Conservation (phyloP, 2,329 filamentous ascomycete species). For the Hypoxylon sp. region DNA sequence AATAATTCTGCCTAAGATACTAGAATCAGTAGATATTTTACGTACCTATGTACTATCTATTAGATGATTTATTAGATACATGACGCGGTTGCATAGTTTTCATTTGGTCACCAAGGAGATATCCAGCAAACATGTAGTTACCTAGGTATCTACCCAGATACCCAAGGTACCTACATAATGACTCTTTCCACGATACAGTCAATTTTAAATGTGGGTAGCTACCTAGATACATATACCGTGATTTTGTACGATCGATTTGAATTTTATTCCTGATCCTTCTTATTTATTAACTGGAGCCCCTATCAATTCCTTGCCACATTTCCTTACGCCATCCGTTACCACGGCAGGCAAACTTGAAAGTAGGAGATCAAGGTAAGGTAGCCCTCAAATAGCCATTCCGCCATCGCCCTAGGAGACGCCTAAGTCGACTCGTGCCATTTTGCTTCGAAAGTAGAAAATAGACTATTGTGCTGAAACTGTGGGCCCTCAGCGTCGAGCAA, state of each 20-base stretch:
- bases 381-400: background rate
- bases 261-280: too few relatives aligned
- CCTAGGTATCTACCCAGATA: background rate
- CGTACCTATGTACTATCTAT: background rate
- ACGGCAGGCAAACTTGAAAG: background rate
- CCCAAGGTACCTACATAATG: background rate
- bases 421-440: conserved; percentile 50
- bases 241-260: too few relatives aligned
- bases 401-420: background rate
- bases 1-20: too few relatives aligned
- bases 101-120: too few relatives aligned
- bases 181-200: background rate
- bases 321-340: too few relatives aligned
- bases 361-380: background rate
- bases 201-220: too few relatives aligned
- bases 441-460: conserved; percentile 19
- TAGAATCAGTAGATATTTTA: background rate
- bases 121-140: background rate
- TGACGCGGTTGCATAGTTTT: too few relatives aligned
- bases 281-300: too few relatives aligned
- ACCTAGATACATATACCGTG: too few relatives aligned
- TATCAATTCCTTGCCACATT: too few relatives aligned
- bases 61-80: too few relatives aligned
- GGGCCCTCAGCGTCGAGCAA: conserved; percentile 65
- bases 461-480: conserved; percentile 46